Evolutionary conservation across 2,329 filamentous ascomycete species (phyloP), one percentile per base, ranked within the genome.

Genomic region (Fusarium sp.): DNA sequence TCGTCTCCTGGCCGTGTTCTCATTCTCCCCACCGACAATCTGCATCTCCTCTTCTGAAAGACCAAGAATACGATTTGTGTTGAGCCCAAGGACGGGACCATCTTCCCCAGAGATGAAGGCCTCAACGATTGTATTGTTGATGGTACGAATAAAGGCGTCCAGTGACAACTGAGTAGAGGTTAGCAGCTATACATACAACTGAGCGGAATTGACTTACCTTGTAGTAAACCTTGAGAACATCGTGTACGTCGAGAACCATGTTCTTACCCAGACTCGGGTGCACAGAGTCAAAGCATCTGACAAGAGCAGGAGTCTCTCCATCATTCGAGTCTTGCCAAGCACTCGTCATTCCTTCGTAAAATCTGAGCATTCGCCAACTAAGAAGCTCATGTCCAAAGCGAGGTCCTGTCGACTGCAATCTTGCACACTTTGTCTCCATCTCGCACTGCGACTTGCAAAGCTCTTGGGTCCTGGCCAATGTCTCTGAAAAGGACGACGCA

Each of bases 141-240:
- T 51, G 19, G 57, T 61, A 1, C 64, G 63, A 13, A 75, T 70
- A 15, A 74, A 75, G 1, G 68, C 53, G 4, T 75, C 63, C 6
- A 76, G 36, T 0, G 70, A 53, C 9, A 74, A 49, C 74, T 75
- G 7, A n/a, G 3, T 8, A 9, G 5, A 24, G 7, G 43, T 61
- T 47, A 68, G 42, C 6, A 15, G 22, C 15, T 5, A 12, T 0
- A 10, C 2, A 4, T 7, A 9, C 8, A 2, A 6, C 15, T 2
- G 4, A n/a, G 7, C 4, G 11, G 0, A 3, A 6, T 0, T 6
- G 15, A 36, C 64, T 29, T 69, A 76, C 75, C 65, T 77, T 64
- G 36, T 78, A 78, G 15, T 78, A 78, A 0, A 74, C 73, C 29
- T 74, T 76, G 9, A 78, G 61, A 1, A 76, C 58, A 29, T 78